Evolutionary conservation across 495 filamentous ascomycete genomes (phyloP).

Genomic region (Neurospora discreta): DNA sequence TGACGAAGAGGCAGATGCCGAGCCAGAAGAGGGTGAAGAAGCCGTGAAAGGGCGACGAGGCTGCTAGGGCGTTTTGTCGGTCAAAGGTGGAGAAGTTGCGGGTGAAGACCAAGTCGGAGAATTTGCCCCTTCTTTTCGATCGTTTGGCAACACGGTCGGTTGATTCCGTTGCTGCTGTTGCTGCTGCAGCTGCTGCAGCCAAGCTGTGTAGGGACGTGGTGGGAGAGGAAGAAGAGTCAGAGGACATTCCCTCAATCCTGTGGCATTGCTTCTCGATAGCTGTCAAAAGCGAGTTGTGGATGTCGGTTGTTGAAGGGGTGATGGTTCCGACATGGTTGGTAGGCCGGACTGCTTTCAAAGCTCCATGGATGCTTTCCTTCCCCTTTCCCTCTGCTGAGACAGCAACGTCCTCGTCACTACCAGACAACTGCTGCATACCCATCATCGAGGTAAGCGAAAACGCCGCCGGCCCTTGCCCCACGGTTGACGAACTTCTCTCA

Average conservation of each 20-base stretch:
- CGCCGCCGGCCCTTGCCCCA: neutral
- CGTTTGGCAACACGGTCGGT: neutral
- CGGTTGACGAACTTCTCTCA: neutral
- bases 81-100: slow-evolving; percentile 61
- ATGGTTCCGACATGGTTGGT: neutral
- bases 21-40: slow-evolving; percentile 75
- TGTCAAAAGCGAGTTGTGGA: neutral
- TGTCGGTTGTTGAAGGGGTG: neutral
- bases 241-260: neutral
- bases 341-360: neutral
- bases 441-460: neutral
- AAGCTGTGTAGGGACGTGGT: neutral
- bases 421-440: neutral
- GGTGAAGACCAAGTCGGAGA: slow-evolving; percentile 58
- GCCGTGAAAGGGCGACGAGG: slow-evolving; percentile 55
- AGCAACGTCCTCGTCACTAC: neutral
- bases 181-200: neutral
- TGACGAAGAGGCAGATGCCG: slow-evolving; percentile 46
- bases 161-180: neutral
- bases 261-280: neutral
- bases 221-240: neutral
- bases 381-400: neutral
- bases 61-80: slow-evolving; percentile 45
- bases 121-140: slow-evolving; percentile 31
- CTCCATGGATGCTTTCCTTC: neutral